Conservation (phyloP, 1,139 yeast species). For the Protomyces macrosporus region DNA sequence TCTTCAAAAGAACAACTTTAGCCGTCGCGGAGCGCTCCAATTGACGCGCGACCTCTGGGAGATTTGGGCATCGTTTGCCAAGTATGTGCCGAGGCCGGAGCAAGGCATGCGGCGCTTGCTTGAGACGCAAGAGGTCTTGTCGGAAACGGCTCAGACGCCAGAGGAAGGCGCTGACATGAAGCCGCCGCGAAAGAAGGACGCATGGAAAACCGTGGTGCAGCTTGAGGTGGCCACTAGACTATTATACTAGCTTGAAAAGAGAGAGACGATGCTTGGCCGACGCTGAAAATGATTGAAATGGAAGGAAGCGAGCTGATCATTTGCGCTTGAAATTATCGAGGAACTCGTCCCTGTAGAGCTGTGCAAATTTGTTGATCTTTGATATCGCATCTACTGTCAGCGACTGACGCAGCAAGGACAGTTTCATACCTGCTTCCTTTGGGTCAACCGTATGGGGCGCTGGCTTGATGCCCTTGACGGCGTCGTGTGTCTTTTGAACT, state of each 20-base stretch:
- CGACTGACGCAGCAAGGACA: not conserved
- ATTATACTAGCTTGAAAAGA: not conserved
- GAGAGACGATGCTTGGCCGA: not conserved
- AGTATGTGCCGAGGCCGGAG: constrained; percentile 23
- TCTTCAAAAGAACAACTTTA: constrained; percentile 18
- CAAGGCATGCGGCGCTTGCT: constrained; percentile 9
- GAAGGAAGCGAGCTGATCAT: not conserved
- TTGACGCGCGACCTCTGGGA: constrained; percentile 26
- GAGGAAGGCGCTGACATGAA: not conserved
- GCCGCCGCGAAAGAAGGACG: not conserved
- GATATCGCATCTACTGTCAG: constrained; percentile 5
- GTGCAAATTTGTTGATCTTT: constrained; percentile 1
- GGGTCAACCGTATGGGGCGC: constrained; percentile 14
- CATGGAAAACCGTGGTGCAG: not conserved
- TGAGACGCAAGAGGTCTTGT: not conserved
- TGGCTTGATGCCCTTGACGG: constrained; percentile 16
- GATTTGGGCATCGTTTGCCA: constrained; percentile 20
- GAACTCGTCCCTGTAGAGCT: constrained; percentile 16
- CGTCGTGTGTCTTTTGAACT: constrained; percentile 20
- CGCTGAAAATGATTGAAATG: not conserved
- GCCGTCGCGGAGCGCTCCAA: constrained; percentile 24
- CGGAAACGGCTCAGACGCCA: not conserved
- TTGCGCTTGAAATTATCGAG: constrained; percentile 16
- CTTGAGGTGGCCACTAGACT: not conserved
- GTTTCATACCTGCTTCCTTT: not conserved